Evolutionary conservation across 257 asterid genomes (phyloP), one percentile per base, ranked within the genome.

Genomic region (Solanum lycopersicoides): DNA sequence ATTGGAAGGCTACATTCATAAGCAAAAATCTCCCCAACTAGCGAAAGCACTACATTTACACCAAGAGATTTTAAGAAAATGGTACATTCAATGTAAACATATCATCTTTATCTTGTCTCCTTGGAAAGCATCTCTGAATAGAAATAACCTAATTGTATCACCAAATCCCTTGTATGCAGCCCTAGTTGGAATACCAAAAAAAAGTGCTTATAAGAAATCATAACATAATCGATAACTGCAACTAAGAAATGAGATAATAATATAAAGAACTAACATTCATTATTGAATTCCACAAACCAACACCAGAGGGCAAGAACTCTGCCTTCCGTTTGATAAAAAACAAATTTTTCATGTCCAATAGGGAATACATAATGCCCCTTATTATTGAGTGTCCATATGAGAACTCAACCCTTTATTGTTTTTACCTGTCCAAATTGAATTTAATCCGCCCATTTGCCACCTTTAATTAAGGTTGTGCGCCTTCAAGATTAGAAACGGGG

Each of bases 81-180:
- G 23, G 60, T 47, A 77, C 47, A 45, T 82, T 41, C 41, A 59
- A 88, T 76, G 59, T 28, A 25, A 73, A 41, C 53, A 83, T 95
- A 97, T 99, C 99, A 93, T 94, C 96, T 93, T 95, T 95, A 88
- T 97, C 99, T 88, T 92, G 99, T 88, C 93, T 94, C 88, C 98
- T 91, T 93, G 98, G 89, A 83, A 88, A 83, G 99, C 99, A 92
- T 96, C 98, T 94, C 98, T 95, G 89, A 95, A 97, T 86, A 97
- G 93, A 91, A 97, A 94, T 85, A 97, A 95, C 90, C 98, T 95
- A 88, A 97, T 90, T 47, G 98, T 93, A 91, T 96, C 99, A 79
- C 94, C 90, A 93, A 89, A 94, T 88, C 99, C 99, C 91, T 95
- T 97, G 91, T 91, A 95, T 45, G 99, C 98, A 91, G 99, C 98